Base-by-base conservation (phyloP, 2,329 filamentous ascomycete species). In the Aureobasidium sp. region DNA sequence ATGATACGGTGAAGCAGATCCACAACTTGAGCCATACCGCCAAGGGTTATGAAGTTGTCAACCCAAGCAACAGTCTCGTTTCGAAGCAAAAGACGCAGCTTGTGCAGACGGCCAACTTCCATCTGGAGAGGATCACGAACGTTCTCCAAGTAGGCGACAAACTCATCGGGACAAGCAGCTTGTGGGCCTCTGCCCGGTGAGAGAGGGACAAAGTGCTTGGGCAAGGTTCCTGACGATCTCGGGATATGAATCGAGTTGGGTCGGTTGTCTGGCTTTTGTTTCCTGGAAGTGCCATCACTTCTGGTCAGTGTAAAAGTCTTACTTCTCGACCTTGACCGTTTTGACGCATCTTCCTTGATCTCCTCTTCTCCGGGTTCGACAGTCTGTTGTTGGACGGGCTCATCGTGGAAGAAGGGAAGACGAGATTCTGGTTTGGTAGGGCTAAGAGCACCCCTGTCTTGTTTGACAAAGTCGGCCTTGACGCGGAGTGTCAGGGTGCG, bases 1-100 rank as follows among this genome's bases (percentile, higher is more conserved):
- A 96, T 91, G 67, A 93, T 95, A n/a, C 93, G 84, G 73, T 95
- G 87, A 50, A 97, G 79, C 59, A 97, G 77, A 40, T 83, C 84
- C 37, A 96, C 88, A 64, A 97, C 89, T 73, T 96, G 90, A 65
- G 88, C 84, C 91, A 97, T 95, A 21, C 94, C 94, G 17, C 90
- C 91, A 64, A 92, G 86, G 42, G 85, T 81, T 67, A 97, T 90
- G 71, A 97, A 99, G 13, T 86, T 83, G 70, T 97, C 90, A 3
- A 95, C 95, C 94, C 94, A 99, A 13, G 88, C 84, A 6, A 99
- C 90, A 0, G 93, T 95, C 77, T 99, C 94, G 69, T 97, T 97
- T 19, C 94, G 85, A 57, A 99, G 80, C 57, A 97, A 76, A 21
- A 96, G 81, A 15, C 93, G 85, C 47, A 99, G 81, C 75, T 97